phyloP scores from a whole-genome alignment of 148 eudicot species.

The Talinum fruticosum region DNA sequence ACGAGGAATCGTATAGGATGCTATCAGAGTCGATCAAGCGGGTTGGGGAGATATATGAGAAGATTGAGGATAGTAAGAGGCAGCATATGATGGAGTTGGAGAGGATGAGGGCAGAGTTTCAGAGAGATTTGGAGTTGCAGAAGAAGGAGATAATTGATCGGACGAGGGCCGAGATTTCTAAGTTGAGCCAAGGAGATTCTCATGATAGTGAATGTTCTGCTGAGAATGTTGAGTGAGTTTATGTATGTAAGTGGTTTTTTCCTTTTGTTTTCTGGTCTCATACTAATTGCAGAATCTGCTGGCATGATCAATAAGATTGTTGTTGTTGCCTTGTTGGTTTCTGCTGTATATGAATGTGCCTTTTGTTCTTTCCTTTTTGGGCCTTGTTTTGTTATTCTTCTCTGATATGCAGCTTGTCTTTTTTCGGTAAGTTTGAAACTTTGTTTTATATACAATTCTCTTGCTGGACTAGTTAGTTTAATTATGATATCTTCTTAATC shows the following conservation, averaged over 20 bases:
- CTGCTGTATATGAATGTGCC: constrained; percentile 8
- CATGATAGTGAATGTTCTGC: constrained; percentile 44
- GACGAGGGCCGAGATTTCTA: constrained; percentile 68
- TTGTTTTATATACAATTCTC: not conserved
- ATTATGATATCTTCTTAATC: not conserved
- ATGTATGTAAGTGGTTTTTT: constrained; percentile 18
- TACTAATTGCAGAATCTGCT: not conserved
- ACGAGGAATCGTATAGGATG: constrained; percentile 54
- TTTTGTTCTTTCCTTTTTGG: not conserved
- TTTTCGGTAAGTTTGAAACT: not conserved
- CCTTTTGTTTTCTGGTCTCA: not conserved
- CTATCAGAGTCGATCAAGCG: constrained; percentile 76
- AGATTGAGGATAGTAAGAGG: constrained; percentile 87
- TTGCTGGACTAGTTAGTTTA: not conserved
- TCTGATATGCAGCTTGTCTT: not conserved
- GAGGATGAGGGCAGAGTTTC: constrained; percentile 77
- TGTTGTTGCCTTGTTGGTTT: constrained; percentile 1
- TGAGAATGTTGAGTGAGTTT: constrained; percentile 50
- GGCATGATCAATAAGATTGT: not conserved
- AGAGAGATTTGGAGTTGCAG: constrained; percentile 78
- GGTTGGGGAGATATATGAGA: constrained; percentile 90
- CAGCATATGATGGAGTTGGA: constrained; percentile 88
- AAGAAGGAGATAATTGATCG: constrained; percentile 86
- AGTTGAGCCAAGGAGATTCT: constrained; percentile 45
- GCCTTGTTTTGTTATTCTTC: not conserved